These are phyloP conservation scores for Naegleria fowleri DNA, from an alignment of 208 protist species.

Conservation along the genomic window DNA sequence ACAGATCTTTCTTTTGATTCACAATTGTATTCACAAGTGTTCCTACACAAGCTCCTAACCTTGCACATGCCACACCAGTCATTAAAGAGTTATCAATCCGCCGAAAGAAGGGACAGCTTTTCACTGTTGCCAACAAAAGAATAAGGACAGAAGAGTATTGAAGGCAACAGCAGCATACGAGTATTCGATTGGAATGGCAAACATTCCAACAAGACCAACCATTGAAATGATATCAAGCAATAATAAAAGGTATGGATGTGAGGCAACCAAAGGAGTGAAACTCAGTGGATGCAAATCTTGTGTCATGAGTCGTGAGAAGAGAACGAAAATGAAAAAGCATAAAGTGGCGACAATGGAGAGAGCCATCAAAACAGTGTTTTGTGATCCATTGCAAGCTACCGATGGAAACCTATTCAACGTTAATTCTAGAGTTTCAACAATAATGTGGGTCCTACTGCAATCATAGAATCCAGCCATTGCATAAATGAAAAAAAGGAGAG, in stretches of 20 bases:
- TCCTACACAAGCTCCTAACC: neutral
- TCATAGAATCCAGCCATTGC: neutral
- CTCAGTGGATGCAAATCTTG: neutral
- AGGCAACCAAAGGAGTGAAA: neutral
- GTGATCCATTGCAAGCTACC: neutral
- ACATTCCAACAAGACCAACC: too few relatives aligned
- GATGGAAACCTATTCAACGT: neutral
- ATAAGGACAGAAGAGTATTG: neutral
- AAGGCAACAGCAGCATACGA: neutral
- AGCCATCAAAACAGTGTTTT: neutral
- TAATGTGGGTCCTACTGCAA: neutral
- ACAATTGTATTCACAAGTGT: neutral
- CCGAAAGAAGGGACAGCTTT: neutral
- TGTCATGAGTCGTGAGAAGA: neutral
- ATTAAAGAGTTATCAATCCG: neutral
- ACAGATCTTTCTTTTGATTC: neutral
- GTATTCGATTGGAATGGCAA: neutral
- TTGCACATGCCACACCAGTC: neutral
- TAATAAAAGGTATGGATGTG: neutral
- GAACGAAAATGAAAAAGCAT: neutral
- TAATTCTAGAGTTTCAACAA: neutral
- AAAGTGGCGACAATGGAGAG: neutral
- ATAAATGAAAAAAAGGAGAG: neutral
- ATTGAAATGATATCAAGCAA: neutral
- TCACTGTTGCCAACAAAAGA: neutral